Conservation (phyloP, 106 monocot genomes). For the Dendrobium chrysotoxum region DNA sequence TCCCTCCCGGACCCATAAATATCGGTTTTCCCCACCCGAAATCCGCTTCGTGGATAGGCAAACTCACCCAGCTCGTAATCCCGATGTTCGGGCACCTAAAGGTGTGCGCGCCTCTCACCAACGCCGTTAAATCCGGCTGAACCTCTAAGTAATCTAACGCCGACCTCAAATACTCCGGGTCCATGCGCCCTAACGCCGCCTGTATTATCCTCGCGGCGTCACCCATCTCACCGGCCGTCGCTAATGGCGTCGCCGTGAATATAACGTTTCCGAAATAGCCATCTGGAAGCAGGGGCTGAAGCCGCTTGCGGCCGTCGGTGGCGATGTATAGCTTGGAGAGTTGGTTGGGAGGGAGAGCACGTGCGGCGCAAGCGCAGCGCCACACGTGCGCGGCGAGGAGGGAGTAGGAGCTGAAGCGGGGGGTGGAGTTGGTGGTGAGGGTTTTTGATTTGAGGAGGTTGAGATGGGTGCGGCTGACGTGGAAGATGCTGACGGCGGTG, state of each 20-base stretch:
- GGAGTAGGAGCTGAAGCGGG: conserved; percentile 46
- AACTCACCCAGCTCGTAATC: conserved; percentile 70
- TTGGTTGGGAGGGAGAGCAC: conserved; percentile 58
- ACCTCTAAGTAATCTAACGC: conserved; percentile 81
- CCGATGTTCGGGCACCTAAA: conserved; percentile 74
- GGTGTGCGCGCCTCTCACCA: conserved; percentile 68
- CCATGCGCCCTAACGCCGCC: conserved; percentile 51
- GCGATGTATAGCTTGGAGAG: conserved; percentile 77
- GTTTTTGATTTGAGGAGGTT: conserved; percentile 24
- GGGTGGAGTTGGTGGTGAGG: not conserved
- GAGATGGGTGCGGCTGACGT: conserved; percentile 41
- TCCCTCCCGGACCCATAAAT: conserved; percentile 81
- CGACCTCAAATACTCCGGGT: conserved; percentile 64
- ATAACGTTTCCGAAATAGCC: conserved; percentile 95
- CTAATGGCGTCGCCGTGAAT: conserved; percentile 81
- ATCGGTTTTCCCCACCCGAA: conserved; percentile 87
- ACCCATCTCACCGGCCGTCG: conserved; percentile 40
- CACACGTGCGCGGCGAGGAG: conserved; percentile 78
- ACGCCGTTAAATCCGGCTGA: conserved; percentile 61
- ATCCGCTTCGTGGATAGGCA: conserved; percentile 78
- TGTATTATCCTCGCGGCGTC: conserved; percentile 39
- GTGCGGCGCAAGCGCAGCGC: conserved; percentile 60
- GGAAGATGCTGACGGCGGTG: conserved; percentile 56
- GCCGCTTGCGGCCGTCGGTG: conserved; percentile 69
- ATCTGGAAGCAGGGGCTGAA: conserved; percentile 45